Base-by-base conservation (phyloP, 768 basidiomycete genomes). In the Lentinula sp. region DNA sequence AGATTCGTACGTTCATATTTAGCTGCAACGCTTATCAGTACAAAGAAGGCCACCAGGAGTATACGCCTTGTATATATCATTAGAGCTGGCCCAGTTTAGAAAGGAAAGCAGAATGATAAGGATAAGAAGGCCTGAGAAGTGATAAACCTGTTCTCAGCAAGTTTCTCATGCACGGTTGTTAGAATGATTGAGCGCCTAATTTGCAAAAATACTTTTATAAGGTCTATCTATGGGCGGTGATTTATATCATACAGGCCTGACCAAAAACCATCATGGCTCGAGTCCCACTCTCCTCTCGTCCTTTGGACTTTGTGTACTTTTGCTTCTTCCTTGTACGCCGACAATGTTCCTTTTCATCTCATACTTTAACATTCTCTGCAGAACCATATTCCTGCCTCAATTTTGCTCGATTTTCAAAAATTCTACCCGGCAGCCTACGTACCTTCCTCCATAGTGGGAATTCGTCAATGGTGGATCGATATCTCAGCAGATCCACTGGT, bases 391-490 rank as follows among this genome's bases (percentile, higher is more conserved):
- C 81, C 85, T 0, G 83, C 87, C 3, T 84, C 91, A 4, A 66
- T 93, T 7, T 67, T 87, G 31, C 71, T 93, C 48, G 93, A 94
- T 71, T 70, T 86, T 11, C 91, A 93, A 71, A 73, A 82, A 7
- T 60, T 94, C 40, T 87, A 84, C 64, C 85, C 87, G 5, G 61
- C 77, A 2, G 65, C 71, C 16, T 64, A 84, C 6, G 71, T 87
- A 11, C 87, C 90, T 0, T 46, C 69, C 0, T 61, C 78, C 43
- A 64, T 90, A 34, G 73, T 75, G 21, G 65, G 67, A 10, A 69
- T 89, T 11, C 74, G 79, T 0, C 66, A 70, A 39, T 76, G 73
- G 68, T 91, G 91, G 66, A 69, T 87, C 37, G 61, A 70, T 6
- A 71, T 83, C 66, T 86, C 88, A 0, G 78, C 80, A 9, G 91